Base-by-base conservation (phyloP, 371 early-diverging fungal genomes). In the Actinomucor elegans region DNA sequence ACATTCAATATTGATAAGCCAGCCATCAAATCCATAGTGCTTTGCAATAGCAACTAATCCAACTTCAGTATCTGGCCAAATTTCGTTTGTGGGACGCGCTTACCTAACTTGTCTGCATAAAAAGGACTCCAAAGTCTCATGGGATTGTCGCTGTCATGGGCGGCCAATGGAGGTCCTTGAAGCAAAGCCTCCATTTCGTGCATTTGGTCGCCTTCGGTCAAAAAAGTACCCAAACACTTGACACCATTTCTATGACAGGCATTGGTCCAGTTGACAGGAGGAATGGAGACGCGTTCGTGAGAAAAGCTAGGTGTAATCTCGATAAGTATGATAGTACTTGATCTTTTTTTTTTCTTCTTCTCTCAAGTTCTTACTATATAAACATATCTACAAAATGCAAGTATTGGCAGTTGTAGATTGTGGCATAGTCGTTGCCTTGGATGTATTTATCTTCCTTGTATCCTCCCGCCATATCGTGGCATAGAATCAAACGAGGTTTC, bases 1-100 rank as follows among this genome's bases (percentile, higher is more conserved):
- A 15, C 69, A 63, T 67, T 86, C 88, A 38, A 88, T 79, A 42
- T 86, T 85, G 34, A 88, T 66, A 42, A 88, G 69, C 82, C 84
- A 88, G 6, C 88, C 86, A 55, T 85, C 87, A 69, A 88, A 88
- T 17, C 69, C 64, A 56, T 82, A 88, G 52, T 80, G 74, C 15
- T 71, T 62, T 0, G 88, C 85, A 35, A 88, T 42, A 5, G 71
- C 76, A 4, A 87, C 86, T 76, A 48, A 28, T 34, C 2, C 10
- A 34, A 11, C 7, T 31, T 4, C 34, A n/a, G 12, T 34, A 34
- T 34, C 10, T n/a, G 12, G 31, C 31, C 31, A 31, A 8, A 31
- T 5, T 11, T 11, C 11, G 31, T 31, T 7, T 31, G 11, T 31
- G 11, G 6, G 31, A n/a, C 31, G 15, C 10, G 15, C 21, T 41